Evolutionary conservation across 2,329 filamentous ascomycete genomes (phyloP), one percentile per base, ranked within the genome.

Genomic region (Saccharata proteae): DNA sequence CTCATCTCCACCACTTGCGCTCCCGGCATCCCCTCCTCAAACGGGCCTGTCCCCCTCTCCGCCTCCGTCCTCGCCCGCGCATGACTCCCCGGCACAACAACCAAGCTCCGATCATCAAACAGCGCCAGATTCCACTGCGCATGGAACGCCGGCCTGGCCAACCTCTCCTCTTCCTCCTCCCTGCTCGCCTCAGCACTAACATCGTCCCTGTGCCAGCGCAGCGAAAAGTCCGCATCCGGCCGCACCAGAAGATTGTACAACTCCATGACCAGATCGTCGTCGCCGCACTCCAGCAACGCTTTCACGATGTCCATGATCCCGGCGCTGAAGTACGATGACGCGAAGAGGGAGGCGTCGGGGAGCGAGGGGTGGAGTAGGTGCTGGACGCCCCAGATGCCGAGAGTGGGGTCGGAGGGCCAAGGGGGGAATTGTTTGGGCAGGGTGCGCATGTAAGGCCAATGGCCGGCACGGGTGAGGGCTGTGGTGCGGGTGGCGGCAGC

Each of bases 381-480:
- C 62, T 93, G 84, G 3, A 92, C 78, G 40, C 83, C 84, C 85
- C 84, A 93, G 54, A 93, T 92, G 13, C 82, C 82, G 30, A 62
- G 56, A 0, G 64, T 60, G 2, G 65, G 59, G 29, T 64, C 62
- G n/a, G 63, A 64, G 4, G 69, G 62, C 84, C 84, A 93, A 0
- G 85, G 85, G 1, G 84, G 85, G 59, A 93, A 93, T 57, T 93
- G 84, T 56, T 92, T 92, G 32, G 81, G 81, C 3, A 90, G 71
- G 1, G 81, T 88, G 41, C 84, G 79, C 47, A 92, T 75, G 56
- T 80, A 69, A 3, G 81, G 81, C 84, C 84, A 93, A 39, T 65
- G 48, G 21, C 83, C 83, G n/a, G 61, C 44, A 40, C 80, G 74
- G 24, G 80, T 78, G 24, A 72, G 59, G 3, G 58, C 49, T 13